Conservation (phyloP, 768 basidiomycete species). For the Glaciozyma antarctica region DNA sequence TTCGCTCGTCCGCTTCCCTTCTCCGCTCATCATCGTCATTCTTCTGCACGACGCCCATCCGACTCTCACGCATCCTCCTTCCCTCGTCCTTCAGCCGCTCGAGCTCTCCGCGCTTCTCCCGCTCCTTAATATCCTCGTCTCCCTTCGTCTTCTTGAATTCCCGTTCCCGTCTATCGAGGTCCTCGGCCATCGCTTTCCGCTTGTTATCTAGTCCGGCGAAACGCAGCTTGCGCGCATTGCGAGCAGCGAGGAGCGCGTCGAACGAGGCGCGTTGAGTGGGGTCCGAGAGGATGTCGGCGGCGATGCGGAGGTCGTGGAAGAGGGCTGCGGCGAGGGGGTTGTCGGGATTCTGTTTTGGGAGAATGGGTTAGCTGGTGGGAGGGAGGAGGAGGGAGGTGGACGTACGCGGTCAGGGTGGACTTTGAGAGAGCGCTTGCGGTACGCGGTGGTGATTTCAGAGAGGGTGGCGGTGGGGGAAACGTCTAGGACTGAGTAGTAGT, state of each 20-base stretch:
- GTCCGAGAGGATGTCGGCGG: slow-evolving; percentile 30
- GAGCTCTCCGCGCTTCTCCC: slow-evolving; percentile 23
- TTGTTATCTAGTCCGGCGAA: slow-evolving; percentile 34
- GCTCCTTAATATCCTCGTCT: slow-evolving; percentile 13
- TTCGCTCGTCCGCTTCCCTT: not conserved
- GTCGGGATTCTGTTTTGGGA: slow-evolving; percentile 25
- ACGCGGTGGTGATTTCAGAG: slow-evolving; percentile 31
- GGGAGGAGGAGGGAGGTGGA: not conserved
- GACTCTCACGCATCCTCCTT: slow-evolving; percentile 23
- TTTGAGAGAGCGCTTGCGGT: slow-evolving; percentile 32
- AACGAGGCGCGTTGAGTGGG: slow-evolving; percentile 23
- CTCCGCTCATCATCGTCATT: slow-evolving; percentile 1
- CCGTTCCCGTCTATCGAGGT: slow-evolving; percentile 29
- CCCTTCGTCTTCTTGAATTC: slow-evolving; percentile 27
- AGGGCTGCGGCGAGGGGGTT: slow-evolving; percentile 31
- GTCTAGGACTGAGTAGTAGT: slow-evolving; percentile 32
- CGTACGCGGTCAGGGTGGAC: slow-evolving; percentile 35
- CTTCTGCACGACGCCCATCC: not conserved
- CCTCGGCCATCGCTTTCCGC: slow-evolving; percentile 30
- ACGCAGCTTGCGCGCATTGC: slow-evolving; percentile 17
- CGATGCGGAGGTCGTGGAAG: slow-evolving; percentile 32
- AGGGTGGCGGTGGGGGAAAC: slow-evolving; percentile 18
- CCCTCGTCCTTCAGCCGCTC: slow-evolving; percentile 33
- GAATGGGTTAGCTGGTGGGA: not conserved
- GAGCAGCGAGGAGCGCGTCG: slow-evolving; percentile 25